These are phyloP conservation scores for Chlamydomonas asymmetrica DNA, from an alignment of 139 green algal species.

Conservation along the genomic window DNA sequence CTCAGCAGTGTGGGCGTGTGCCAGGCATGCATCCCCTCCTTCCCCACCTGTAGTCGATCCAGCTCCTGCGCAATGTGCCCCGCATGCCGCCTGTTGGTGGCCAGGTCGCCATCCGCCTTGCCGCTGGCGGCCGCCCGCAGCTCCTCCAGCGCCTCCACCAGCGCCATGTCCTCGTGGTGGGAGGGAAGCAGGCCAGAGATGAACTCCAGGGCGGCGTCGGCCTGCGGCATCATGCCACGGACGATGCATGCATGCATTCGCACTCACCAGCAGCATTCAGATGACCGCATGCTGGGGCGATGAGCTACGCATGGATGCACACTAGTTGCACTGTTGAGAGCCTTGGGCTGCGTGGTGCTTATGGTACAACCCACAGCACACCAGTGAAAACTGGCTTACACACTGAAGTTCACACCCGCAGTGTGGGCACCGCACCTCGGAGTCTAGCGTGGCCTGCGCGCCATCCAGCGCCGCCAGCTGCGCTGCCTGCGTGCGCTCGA, in stretches of 20 bases:
- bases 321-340: neutral
- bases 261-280: too few relatives aligned
- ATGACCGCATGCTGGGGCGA: too few relatives aligned
- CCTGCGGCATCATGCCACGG: conserved; percentile 3
- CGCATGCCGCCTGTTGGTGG: conserved; percentile 29
- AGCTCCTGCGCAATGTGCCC: neutral
- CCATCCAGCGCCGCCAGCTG: conserved; percentile 27
- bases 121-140: conserved; percentile 37
- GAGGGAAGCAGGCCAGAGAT: conserved; percentile 50
- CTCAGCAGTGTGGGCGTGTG: neutral
- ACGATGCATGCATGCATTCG: neutral
- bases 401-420: neutral
- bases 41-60: neutral
- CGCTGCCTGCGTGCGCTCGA: conserved; percentile 18
- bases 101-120: conserved; percentile 40
- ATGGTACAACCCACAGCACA: neutral
- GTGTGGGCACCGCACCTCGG: conserved; percentile 11
- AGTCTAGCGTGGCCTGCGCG: neutral
- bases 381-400: neutral
- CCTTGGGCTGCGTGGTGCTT: neutral
- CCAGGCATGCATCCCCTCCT: neutral
- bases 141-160: conserved; percentile 53
- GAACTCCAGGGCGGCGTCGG: conserved; percentile 34
- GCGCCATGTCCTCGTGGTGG: conserved; percentile 54
- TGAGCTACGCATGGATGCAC: neutral